phyloP scores from a whole-genome alignment of 495 filamentous ascomycete genomes.

The Penicillium paxilli region DNA sequence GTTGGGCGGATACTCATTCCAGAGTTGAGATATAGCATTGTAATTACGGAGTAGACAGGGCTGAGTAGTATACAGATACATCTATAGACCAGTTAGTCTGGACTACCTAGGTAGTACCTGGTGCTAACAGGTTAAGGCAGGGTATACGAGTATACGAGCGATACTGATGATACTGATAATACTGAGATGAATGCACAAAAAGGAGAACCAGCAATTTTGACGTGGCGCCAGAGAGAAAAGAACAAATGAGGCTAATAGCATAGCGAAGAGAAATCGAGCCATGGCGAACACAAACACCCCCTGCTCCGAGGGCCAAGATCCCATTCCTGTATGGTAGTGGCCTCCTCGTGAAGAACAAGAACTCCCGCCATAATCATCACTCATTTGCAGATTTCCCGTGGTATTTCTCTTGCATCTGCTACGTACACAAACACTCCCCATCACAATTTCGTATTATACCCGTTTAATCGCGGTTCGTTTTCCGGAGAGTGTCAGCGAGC shows the following conservation, averaged over 20 bases:
- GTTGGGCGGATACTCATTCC: too few species aligned
- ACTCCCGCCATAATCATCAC: conserved; percentile 43
- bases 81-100: too few species aligned
- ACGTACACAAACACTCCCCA: conserved; percentile 21
- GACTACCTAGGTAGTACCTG: too few species aligned
- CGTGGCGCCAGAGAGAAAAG: conserved; percentile 41
- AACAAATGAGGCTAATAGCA: conserved; percentile 48
- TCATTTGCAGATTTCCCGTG: conserved; percentile 40
- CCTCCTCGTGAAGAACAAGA: conserved; percentile 26
- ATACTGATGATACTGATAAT: neutral
- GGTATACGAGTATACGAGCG: too few species aligned
- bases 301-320: conserved; percentile 7
- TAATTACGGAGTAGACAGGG: too few species aligned
- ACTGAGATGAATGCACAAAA: conserved; percentile 5
- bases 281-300: conserved; percentile 40
- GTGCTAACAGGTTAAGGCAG: too few species aligned
- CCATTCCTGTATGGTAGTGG: conserved; percentile 12
- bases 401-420: conserved; percentile 43
- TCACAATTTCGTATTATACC: conserved; percentile 31
- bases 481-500: conserved; percentile 93
- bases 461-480: conserved; percentile 79
- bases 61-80: too few species aligned
- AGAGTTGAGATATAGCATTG: too few species aligned
- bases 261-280: conserved; percentile 43
- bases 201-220: conserved; percentile 31